Base-by-base conservation (phyloP, 2,329 filamentous ascomycete species). In the Arthrobotrys sphaeroides region DNA sequence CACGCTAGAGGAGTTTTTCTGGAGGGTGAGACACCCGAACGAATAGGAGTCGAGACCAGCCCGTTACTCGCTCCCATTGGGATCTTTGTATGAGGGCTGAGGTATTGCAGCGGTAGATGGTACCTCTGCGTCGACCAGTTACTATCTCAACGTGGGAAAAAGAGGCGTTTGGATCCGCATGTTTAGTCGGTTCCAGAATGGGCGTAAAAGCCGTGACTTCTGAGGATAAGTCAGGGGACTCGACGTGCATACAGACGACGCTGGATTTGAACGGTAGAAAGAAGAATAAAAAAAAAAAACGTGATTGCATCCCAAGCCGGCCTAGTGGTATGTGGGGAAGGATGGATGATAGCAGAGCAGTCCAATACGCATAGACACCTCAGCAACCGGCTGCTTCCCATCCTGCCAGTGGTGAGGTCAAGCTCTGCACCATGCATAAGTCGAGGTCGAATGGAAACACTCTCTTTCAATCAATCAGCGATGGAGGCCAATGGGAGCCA, bases 51-150 rank as follows among this genome's bases (percentile, higher is more conserved):
- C 53, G 70, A 53, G 62, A 74, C 70, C 49, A 62, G 61, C 36
- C 45, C 53, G 70, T 67, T 74, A 68, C 70, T 36, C 70, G 24
- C 38, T 62, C 70, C 62, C 26, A 74, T 74, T 74, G 70, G 70
- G 55, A 62, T 66, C 40, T 38, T 55, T 42, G 51, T 60, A 60
- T 51, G 69, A 67, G 10, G 60, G 42, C 22, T 40, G 24, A 73
- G 69, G 69, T 66, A 73, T 60, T 49, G 12, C 18, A 36, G 69
- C 61, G 61, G 61, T 66, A 67, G 69, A 73, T 51, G 55, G 61
- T 62, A 60, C 68, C 40, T 28, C 42, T 18, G 42, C n/a, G 36
- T 49, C 51, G 45, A 42, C 59, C 57, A 55, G 51, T 55, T 38
- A 55, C 28, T 45, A 61, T 59, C 57, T 59, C 47, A 47, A 59